Evolutionary conservation across 176 grass and related monocot species (phyloP).

Genomic region (Rhipidocladum racemiflorum): DNA sequence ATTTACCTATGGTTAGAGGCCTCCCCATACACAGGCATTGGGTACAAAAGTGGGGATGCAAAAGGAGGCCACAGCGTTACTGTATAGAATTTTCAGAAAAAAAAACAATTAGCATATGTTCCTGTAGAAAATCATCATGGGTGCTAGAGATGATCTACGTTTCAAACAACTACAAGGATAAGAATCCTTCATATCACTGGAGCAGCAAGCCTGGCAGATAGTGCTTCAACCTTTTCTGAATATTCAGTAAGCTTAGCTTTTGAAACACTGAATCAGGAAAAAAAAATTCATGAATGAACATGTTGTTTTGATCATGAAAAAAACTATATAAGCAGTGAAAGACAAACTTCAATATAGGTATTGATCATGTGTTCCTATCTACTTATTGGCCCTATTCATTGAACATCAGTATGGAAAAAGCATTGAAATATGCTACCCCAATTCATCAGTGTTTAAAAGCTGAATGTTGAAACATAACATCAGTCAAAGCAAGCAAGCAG

Average conservation of each 20-base stretch:
- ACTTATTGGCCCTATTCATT: not conserved
- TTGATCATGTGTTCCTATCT: not conserved
- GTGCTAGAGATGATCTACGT: no score
- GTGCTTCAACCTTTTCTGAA: constrained; percentile 87
- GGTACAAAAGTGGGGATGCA: no score
- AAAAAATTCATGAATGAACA: constrained; percentile 6
- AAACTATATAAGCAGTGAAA: not conserved
- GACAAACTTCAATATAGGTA: not conserved
- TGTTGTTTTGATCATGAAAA: not conserved
- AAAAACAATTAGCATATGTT: no score
- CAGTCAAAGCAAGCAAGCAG: no score
- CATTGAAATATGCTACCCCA: not conserved
- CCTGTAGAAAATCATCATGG: no score
- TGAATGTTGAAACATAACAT: constrained; percentile 11
- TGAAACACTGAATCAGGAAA: constrained; percentile 50
- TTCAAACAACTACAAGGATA: no score
- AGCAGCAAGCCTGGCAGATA: constrained; percentile 61
- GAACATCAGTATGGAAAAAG: not conserved
- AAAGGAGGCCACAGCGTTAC: no score
- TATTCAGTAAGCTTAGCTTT: constrained; percentile 92
- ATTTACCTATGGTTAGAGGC: no score
- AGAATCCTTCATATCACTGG: constrained; percentile 38
- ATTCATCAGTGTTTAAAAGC: not conserved
- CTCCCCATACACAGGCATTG: no score
- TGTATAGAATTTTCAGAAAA: no score